Evolutionary conservation across 352 stramenopile genomes (phyloP).

Genomic region (Phytopythium cucurbitacearum): DNA sequence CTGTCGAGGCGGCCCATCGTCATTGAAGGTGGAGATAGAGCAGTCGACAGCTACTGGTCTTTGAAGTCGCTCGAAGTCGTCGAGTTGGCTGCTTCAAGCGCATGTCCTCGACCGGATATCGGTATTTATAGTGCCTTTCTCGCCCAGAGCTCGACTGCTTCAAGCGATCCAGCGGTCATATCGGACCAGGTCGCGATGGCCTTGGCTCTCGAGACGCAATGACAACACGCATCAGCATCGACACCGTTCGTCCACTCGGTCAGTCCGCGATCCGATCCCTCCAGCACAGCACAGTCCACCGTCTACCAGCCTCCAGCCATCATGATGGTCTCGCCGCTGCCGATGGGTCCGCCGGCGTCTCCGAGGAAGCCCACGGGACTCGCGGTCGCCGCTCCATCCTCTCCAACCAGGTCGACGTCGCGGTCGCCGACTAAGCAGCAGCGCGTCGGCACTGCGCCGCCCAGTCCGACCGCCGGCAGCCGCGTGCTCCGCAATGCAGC

Average conservation of each 20-base stretch:
- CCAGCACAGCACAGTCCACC: not conserved
- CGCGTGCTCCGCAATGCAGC: constrained; percentile 6
- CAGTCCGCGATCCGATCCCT: not conserved
- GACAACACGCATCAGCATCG: not conserved
- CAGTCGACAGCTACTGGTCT: not conserved
- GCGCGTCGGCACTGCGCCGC: not conserved
- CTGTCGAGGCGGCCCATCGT: not conserved
- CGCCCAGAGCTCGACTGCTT: no score
- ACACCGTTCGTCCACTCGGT: not conserved
- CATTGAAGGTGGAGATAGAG: no score
- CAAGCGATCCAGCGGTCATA: no score
- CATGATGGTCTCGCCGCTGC: constrained; percentile 6
- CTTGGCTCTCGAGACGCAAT: no score
- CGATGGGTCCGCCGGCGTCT: constrained; percentile 20
- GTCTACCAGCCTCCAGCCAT: not conserved
- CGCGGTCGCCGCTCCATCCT: no score
- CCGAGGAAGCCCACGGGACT: constrained; percentile 38
- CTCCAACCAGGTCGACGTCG: no score
- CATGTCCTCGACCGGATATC: not conserved
- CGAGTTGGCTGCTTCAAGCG: constrained; percentile 7
- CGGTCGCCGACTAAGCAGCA: not conserved
- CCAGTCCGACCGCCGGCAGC: not conserved
- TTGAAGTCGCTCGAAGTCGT: constrained; percentile 7
- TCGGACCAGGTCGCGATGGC: no score
- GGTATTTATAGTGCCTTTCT: no score